Evolutionary conservation across 192 early-diverging fungal species (phyloP).

Genomic region (Podila verticillata): DNA sequence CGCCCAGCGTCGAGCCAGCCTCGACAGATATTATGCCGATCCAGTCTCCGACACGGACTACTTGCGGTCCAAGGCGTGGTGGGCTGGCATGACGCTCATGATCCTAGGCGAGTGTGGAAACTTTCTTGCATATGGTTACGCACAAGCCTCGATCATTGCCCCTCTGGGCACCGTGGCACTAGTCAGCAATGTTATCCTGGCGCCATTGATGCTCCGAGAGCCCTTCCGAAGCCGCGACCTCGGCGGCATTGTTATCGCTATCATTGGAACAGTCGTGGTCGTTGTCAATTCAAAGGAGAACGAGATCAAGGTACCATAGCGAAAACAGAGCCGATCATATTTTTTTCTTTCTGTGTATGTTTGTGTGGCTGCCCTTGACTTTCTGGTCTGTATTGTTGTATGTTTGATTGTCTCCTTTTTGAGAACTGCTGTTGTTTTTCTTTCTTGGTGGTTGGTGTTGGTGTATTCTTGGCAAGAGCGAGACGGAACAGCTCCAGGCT

Average conservation of each 20-base stretch:
- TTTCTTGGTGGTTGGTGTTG: too few species aligned
- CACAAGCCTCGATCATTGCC: conserved; percentile 77
- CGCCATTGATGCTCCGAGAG: conserved; percentile 75
- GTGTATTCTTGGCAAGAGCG: too few species aligned
- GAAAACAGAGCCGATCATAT: neutral
- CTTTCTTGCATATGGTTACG: conserved; percentile 78
- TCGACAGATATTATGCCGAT: conserved; percentile 26
- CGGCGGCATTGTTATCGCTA: conserved; percentile 67
- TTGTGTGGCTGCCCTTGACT: neutral
- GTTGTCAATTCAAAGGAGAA: conserved; percentile 68
- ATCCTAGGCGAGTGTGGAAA: conserved; percentile 54
- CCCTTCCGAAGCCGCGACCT: conserved; percentile 67
- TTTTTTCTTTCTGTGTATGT: conserved; percentile 2
- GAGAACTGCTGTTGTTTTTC: too few species aligned
- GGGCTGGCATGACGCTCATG: conserved; percentile 77
- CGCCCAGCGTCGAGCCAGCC: conserved; percentile 8
- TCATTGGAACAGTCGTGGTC: conserved; percentile 70
- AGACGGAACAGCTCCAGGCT: too few species aligned
- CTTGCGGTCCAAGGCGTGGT: conserved; percentile 68
- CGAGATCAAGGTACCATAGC: conserved; percentile 57
- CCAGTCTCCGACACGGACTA: conserved; percentile 51
- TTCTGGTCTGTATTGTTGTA: too few species aligned
- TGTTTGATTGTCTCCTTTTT: neutral
- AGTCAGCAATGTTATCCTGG: conserved; percentile 75
- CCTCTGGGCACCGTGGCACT: conserved; percentile 79